phyloP scores from a whole-genome alignment of 352 stramenopile species.

The Phytophthora vignae region DNA sequence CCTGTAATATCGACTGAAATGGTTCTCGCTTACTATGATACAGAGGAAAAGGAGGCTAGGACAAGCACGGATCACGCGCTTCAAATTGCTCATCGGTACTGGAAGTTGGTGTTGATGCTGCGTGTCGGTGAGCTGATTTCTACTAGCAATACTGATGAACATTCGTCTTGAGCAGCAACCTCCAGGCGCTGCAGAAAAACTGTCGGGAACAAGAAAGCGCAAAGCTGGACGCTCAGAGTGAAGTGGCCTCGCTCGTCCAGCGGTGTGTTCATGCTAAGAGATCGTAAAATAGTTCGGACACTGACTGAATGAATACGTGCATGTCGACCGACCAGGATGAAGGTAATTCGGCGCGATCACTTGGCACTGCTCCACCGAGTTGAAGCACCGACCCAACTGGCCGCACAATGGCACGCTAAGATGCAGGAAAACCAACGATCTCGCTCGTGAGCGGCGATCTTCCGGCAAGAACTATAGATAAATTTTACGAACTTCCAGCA shows the following conservation, averaged over 20 bases:
- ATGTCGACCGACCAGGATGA: constrained; percentile 23
- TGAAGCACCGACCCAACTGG: constrained; percentile 28
- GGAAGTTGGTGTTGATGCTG: not conserved
- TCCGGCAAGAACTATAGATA: not conserved
- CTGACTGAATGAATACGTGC: not conserved
- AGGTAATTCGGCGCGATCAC: constrained; percentile 36
- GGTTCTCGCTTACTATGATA: not conserved
- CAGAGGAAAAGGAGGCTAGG: constrained; percentile 32
- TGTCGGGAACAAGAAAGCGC: constrained; percentile 37
- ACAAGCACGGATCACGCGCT: constrained; percentile 37
- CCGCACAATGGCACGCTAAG: constrained; percentile 26
- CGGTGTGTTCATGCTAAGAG: constrained; percentile 11
- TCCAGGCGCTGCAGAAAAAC: constrained; percentile 37
- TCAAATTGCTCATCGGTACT: constrained; percentile 38
- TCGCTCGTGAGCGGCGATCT: not conserved
- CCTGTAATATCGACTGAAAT: not conserved
- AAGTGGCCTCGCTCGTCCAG: constrained; percentile 33
- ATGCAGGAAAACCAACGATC: constrained; percentile 15
- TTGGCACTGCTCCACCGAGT: constrained; percentile 33
- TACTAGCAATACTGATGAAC: not conserved
- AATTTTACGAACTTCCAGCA: not conserved
- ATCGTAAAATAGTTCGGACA: not conserved
- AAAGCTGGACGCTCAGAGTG: constrained; percentile 39
- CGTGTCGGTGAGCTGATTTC: not conserved
- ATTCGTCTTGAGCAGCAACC: constrained; percentile 16